Base-by-base conservation (phyloP, 345 rosid genomes). In the Aegle marmelos region DNA sequence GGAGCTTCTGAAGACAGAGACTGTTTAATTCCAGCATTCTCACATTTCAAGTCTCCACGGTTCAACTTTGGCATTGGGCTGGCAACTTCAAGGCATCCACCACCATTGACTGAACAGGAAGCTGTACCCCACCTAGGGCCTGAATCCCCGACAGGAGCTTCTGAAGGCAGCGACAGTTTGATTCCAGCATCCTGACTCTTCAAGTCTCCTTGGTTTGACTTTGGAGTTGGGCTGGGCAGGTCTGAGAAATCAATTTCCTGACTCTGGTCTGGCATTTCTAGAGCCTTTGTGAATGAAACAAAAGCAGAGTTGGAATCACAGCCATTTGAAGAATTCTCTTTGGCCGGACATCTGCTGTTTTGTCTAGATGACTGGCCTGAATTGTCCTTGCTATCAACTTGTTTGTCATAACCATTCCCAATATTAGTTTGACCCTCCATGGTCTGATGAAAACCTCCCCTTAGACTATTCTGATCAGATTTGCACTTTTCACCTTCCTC, bases 61-160 rank as follows among this genome's bases (percentile, higher is more conserved):
- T 78, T 80, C 62, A 85, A 81, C 88, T 86, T 88, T 57, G 90
- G 84, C 65, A 79, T 79, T 30, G 89, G 82, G 70, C 86, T 86
- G 65, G 57, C 57, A 5, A 53, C 57, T 87, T 86, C 76, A 81
- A 78, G 79, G 57, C 2, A 7, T 17, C 22, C 22, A 4, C 88
- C 91, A 70, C 86, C 82, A 81, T 73, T 87, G 82, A 87, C 93
- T 68, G 91, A 81, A 84, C 90, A 89, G 74, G 94, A 85, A 81
- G 89, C 79, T 61, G 92, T 81, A 83, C 91, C 89, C 97, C 94
- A 90, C 78, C 89, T 89, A 79, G 87, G 91, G 64, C 91, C 95
- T 14, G 93, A 86, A 78, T 91, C 90, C 86, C 81, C 91, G 74
- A 82, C 80, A 39, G 85, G 81, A 77, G 80, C 79, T 86, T 83